Evolutionary conservation across 768 basidiomycete species (phyloP).

Genomic region (Xerocomellus amylosporus): DNA sequence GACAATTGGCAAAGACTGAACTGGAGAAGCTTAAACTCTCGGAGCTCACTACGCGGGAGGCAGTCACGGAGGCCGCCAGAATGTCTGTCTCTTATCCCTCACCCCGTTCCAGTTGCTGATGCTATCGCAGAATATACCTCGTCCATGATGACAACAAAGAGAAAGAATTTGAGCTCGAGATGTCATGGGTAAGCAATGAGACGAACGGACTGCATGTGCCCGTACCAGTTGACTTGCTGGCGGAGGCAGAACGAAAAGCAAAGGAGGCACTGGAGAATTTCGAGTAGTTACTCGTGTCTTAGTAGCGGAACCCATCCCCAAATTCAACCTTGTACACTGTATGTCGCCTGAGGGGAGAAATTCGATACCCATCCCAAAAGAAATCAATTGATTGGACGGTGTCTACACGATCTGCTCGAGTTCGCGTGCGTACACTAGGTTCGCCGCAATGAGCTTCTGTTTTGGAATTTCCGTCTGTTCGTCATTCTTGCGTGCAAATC

Average conservation of each 20-base stretch:
- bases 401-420: constrained; percentile 85
- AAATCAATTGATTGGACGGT: background rate
- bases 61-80: constrained; percentile 88
- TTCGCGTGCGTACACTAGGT: constrained; percentile 79
- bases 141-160: constrained; percentile 98
- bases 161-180: constrained; percentile 96
- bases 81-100: constrained; percentile 59
- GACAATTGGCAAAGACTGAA: constrained; percentile 96
- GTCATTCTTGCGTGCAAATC: constrained; percentile 77
- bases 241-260: constrained; percentile 84
- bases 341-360: background rate
- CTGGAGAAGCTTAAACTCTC: constrained; percentile 91
- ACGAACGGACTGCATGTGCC: constrained; percentile 74
- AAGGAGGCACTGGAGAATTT: constrained; percentile 79
- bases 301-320: constrained; percentile 17
- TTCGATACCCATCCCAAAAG: background rate
- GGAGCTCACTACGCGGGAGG: constrained; percentile 77
- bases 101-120: constrained; percentile 4
- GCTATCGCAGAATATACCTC: constrained; percentile 74
- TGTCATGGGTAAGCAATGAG: constrained; percentile 94
- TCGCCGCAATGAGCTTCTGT: constrained; percentile 74
- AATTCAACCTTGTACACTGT: constrained; percentile 10
- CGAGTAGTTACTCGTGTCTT: constrained; percentile 36
- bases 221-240: constrained; percentile 81
- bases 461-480: constrained; percentile 85